Conservation (phyloP, 768 basidiomycete genomes). For the Russula earlei region DNA sequence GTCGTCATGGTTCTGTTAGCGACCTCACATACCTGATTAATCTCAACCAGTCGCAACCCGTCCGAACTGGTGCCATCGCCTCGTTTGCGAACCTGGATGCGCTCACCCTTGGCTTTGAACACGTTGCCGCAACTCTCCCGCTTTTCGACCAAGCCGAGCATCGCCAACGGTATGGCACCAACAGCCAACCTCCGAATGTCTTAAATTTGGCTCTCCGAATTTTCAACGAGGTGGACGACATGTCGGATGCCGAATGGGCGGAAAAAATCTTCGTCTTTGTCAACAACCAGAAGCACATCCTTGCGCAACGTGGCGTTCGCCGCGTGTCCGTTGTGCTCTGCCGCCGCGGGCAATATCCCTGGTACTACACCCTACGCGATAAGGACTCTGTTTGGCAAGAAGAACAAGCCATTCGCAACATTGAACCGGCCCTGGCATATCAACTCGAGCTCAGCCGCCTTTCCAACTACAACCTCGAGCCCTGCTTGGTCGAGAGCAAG, state of each 20-base stretch:
- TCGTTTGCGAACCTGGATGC: conserved; percentile 73
- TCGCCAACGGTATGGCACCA: conserved; percentile 61
- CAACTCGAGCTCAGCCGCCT: conserved; percentile 95
- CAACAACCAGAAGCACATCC: conserved; percentile 53
- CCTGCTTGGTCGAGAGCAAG: conserved; percentile 93
- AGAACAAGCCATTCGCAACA: conserved; percentile 94
- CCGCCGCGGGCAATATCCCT: conserved; percentile 83
- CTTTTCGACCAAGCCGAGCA: conserved; percentile 63
- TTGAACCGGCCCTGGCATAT: conserved; percentile 96
- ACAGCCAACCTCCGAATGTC: conserved; percentile 79
- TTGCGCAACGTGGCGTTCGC: conserved; percentile 74
- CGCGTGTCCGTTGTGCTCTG: conserved; percentile 90
- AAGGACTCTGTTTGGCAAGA: conserved; percentile 73
- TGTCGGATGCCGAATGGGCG: conserved; percentile 69
- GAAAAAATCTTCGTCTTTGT: conserved; percentile 60
- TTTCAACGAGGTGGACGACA: conserved; percentile 72
- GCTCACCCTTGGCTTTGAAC: conserved; percentile 63
- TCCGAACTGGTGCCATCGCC: conserved; percentile 84
- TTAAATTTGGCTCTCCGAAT: conserved; percentile 89
- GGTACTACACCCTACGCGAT: conserved; percentile 87
- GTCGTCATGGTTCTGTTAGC: conserved; percentile 86
- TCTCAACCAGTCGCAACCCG: conserved; percentile 78
- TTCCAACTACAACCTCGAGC: conserved; percentile 92
- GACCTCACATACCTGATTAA: conserved; percentile 90
- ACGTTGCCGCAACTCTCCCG: conserved; percentile 65